These are phyloP conservation scores for Fusarium irregulare DNA, from an alignment of 2,329 filamentous ascomycete species.

Conservation along the genomic window DNA sequence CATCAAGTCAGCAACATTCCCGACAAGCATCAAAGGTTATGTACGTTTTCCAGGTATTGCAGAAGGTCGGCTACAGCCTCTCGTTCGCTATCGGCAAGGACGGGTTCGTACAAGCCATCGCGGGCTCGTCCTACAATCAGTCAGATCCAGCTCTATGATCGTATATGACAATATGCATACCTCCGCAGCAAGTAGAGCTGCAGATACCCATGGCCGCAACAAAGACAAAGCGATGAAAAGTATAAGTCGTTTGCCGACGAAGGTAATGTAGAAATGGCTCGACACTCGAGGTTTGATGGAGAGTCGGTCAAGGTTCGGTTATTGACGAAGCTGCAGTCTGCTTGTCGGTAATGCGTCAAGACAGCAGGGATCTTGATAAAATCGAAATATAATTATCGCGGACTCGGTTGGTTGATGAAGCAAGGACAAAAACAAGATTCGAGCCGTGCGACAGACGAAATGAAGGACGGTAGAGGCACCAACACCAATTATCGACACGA, in stretches of 20 bases:
- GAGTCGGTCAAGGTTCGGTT: conserved; percentile 30
- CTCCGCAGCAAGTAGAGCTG: conserved; percentile 70
- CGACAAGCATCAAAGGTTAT: conserved; percentile 46
- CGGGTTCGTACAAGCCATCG: conserved; percentile 85
- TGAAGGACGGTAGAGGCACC: conserved; percentile 17
- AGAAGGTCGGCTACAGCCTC: conserved; percentile 96
- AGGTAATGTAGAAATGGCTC: conserved; percentile 9
- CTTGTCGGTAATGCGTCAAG: conserved; percentile 45
- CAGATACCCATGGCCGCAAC: conserved; percentile 67
- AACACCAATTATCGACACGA: conserved; percentile 34
- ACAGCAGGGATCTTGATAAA: conserved; percentile 23
- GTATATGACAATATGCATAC: conserved; percentile 41
- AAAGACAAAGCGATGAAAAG: conserved; percentile 31
- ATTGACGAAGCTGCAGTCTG: conserved; percentile 31
- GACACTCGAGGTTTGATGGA: conserved; percentile 23
- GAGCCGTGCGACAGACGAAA: conserved; percentile 14
- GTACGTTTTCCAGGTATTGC: conserved; percentile 95
- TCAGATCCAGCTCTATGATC: conserved; percentile 26
- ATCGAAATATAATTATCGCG: conserved; percentile 43
- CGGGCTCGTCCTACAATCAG: conserved; percentile 72
- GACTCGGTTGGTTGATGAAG: conserved; percentile 30
- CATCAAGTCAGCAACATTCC: conserved; percentile 47
- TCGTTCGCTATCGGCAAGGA: conserved; percentile 93
- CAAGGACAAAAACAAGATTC: conserved; percentile 23
- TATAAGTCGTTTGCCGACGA: conserved; percentile 22